phyloP scores from a whole-genome alignment of 2,329 filamentous ascomycete species.

The Calonectria pteridis region DNA sequence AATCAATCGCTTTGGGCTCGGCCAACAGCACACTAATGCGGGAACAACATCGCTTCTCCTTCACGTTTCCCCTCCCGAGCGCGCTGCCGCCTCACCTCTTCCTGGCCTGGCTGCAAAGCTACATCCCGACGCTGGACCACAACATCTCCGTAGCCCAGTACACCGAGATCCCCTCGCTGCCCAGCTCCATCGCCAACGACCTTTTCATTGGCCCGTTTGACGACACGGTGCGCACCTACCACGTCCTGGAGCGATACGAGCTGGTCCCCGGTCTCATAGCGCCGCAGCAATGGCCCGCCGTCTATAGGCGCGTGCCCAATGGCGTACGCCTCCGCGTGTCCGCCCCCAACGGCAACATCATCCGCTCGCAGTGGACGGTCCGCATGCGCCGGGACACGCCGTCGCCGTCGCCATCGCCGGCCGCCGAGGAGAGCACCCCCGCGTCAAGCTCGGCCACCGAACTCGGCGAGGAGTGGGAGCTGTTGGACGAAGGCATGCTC shows the following conservation, averaged over 20 bases:
- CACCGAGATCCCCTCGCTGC: slow-evolving; percentile 1
- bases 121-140: slow-evolving; percentile 18
- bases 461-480: slow-evolving; percentile 9
- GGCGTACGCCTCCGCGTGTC: slow-evolving; percentile 18
- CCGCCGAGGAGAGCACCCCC: neutral
- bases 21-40: slow-evolving; percentile 14
- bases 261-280: slow-evolving; percentile 11
- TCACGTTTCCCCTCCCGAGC: slow-evolving; percentile 14
- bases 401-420: neutral
- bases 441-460: neutral
- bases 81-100: slow-evolving; percentile 10
- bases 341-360: slow-evolving; percentile 13
- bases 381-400: neutral
- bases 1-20: neutral
- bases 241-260: slow-evolving; percentile 15
- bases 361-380: slow-evolving; percentile 20
- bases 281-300: slow-evolving; percentile 10
- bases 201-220: slow-evolving; percentile 16
- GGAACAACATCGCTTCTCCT: slow-evolving; percentile 16
- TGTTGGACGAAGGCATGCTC: slow-evolving; percentile 3
- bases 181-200: slow-evolving; percentile 1
- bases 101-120: slow-evolving; percentile 13
- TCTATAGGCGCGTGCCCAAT: slow-evolving; percentile 9
- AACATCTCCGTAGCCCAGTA: slow-evolving; percentile 16
- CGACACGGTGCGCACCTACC: slow-evolving; percentile 14